Conservation (phyloP, 306 rosid species). For the Ceratonia siliqua region DNA sequence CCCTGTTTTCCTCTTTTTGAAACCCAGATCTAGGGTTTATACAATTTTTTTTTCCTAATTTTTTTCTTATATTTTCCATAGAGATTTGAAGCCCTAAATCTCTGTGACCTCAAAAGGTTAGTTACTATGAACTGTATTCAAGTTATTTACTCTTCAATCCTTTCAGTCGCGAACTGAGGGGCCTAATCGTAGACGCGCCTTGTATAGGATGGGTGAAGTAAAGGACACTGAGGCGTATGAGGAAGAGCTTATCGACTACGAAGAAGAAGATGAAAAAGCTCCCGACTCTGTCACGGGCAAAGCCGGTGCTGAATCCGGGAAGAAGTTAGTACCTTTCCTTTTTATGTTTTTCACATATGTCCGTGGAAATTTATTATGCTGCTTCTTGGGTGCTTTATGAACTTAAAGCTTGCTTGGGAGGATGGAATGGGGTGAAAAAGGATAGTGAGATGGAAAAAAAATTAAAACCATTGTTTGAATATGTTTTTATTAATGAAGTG, state of each 20-base stretch:
- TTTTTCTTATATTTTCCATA: background rate
- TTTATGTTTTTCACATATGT: too few relatives aligned
- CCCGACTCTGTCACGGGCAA: background rate
- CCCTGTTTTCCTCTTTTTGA: background rate
- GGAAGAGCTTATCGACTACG: conserved; percentile 75
- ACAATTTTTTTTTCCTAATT: background rate
- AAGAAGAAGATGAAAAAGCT: conserved; percentile 64
- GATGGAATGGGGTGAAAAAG: too few relatives aligned
- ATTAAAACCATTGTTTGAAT: too few relatives aligned
- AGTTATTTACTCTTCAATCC: background rate
- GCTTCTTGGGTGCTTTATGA: too few relatives aligned
- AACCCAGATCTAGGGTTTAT: conserved; percentile 57
- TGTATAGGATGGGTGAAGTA: conserved; percentile 61
- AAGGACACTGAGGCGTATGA: conserved; percentile 71
- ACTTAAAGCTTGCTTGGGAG: too few relatives aligned
- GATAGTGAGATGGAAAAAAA: too few relatives aligned
- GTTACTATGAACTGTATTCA: conserved; percentile 13
- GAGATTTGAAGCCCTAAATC: background rate
- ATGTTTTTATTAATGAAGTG: too few relatives aligned
- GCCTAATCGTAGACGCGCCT: conserved; percentile 22
- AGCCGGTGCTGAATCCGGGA: too few relatives aligned
- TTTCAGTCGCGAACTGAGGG: background rate
- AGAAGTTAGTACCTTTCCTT: too few relatives aligned
- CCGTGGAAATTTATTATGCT: background rate
- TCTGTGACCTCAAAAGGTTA: conserved; percentile 45